Evolutionary conservation across 176 grass and related monocot genomes (phyloP), one percentile per base, ranked within the genome.

Genomic region (Echinochloa phyllopogon): DNA sequence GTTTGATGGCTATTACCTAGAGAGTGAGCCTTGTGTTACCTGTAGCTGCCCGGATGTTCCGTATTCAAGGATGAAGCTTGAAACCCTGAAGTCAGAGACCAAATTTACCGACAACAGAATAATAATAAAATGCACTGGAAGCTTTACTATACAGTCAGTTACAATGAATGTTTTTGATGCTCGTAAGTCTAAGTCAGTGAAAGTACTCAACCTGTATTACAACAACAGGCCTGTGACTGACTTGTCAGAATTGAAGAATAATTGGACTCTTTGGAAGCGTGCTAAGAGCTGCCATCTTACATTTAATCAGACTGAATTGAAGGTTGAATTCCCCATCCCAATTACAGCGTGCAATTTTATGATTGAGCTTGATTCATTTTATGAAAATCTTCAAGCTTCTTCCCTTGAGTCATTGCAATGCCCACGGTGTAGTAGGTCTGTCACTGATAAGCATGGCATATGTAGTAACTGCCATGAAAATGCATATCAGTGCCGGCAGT

Each of bases 131-230:
- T 98, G 96, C 59, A 95, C 93, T 52, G 96, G 96, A 87, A 95
- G 96, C 74, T 98, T 92, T 78, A 95, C 94, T 48, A 95, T 98
- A 85, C 96, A 98, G 76, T 94, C 93, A 45, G 89, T 98, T 74
- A 89, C 93, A 64, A 98, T 98, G 96, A 98, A 95, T 77, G 91
- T 98, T 89, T 94, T 90, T 95, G 96, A 98, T 92, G 93, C 93
- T 88, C 90, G 93, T 6, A 98, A 93, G 79, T 95, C 96, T 44
- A 98, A 98, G 86, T 94, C 96, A 21, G 96, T 98, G 59, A 98
- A 98, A 83, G 87, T 98, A 79, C 80, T 98, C 47, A 98, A 98
- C 64, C 66, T 98, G 73, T 98, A 98, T 86, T 98, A 95, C 83
- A 98, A 94, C 79, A 98, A 95, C 80, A 87, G 93, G 51, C 91